Evolutionary conservation across 2,329 filamentous ascomycete species (phyloP), one percentile per base, ranked within the genome.

Genomic region (Rhinocladiella mackenziei): DNA sequence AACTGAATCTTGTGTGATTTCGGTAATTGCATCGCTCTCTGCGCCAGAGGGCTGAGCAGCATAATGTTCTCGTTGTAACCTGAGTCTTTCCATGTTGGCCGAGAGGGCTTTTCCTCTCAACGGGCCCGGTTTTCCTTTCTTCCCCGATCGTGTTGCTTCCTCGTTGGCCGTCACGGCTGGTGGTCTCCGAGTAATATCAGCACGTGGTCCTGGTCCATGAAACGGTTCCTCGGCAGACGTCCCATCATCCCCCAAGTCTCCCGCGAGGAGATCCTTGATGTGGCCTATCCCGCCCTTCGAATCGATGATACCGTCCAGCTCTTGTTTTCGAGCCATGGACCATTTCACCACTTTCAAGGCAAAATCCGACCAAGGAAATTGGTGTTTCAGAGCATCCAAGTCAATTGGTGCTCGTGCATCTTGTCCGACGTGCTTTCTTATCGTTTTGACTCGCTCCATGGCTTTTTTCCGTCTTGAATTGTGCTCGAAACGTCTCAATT

Each of bases 281-380:
- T 25, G 20, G 8, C 47, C 39, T 25, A 51, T 40, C 17, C 51
- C 55, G 11, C 48, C 51, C 31, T 15, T 32, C 4, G 30, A 30
- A 1, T 28, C 29, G 29, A 57, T 45, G 5, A 31, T 5, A 9
- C 28, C 32, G 6, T 41, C 40, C 6, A 57, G 33, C 29, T 55
- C 41, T 18, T 35, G n/a, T 14, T 41, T 42, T 13, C 51, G 37
- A 4, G 30, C 37, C 18, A 45, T 25, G 7, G 43, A 63, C 73
- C 77, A 80, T 13, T 64, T 55, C 1, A 71, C 60, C 4, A 71
- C 58, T 6, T 65, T 59, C 1, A 69, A 51, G 4, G 74, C 57
- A 39, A 79, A 75, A 2, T 60, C 54, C 0, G 64, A 54, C 76
- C 76, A 81, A 2, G 69, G 65, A 55, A 72, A 82, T 1, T 56